A percentile compares a stretch with the other conserved stretches of the same genome.
phyloP scores from a whole-genome alignment of 768 basidiomycete species.

The Cyclocybe cylindracea region DNA sequence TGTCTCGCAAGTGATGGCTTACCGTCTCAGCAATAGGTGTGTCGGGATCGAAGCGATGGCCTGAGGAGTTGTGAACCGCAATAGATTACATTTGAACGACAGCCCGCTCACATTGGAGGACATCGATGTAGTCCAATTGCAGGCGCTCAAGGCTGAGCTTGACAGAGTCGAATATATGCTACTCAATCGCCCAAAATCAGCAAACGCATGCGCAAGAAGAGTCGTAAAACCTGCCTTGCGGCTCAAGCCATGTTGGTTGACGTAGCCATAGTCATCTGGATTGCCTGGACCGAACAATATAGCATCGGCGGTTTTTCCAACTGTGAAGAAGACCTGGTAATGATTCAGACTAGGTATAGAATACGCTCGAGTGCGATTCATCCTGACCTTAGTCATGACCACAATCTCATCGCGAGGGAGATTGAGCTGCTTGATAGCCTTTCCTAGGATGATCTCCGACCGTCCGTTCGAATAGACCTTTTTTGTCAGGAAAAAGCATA shows the following conservation, averaged over 20 bases:
- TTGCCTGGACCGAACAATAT: slow-evolving; percentile 11
- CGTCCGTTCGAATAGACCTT: slow-evolving; percentile 67
- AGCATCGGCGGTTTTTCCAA: slow-evolving; percentile 23
- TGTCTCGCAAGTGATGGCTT: neutral
- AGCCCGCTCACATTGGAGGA: slow-evolving; percentile 58
- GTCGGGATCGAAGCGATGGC: slow-evolving; percentile 56
- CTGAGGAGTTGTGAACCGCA: slow-evolving; percentile 22
- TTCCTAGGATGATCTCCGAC: slow-evolving; percentile 69
- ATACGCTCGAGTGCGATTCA: neutral
- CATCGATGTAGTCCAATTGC: slow-evolving; percentile 75
- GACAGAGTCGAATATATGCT: slow-evolving; percentile 76
- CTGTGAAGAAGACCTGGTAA: slow-evolving; percentile 39
- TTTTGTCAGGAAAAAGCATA: neutral
- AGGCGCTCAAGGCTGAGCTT: slow-evolving; percentile 64
- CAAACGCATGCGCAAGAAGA: neutral
- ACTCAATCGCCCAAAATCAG: slow-evolving; percentile 15
- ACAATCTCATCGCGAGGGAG: slow-evolving; percentile 78
- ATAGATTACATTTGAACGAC: slow-evolving; percentile 13
- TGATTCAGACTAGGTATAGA: neutral
- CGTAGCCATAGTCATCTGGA: slow-evolving; percentile 46
- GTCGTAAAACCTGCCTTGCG: slow-evolving; percentile 24
- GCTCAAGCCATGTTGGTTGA: slow-evolving; percentile 52
- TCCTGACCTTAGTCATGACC: slow-evolving; percentile 68
- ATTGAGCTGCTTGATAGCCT: slow-evolving; percentile 65
- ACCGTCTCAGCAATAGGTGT: slow-evolving; percentile 63